Conservation (phyloP, 2,329 filamentous ascomycete species). For the Pyrenophora graminea region DNA sequence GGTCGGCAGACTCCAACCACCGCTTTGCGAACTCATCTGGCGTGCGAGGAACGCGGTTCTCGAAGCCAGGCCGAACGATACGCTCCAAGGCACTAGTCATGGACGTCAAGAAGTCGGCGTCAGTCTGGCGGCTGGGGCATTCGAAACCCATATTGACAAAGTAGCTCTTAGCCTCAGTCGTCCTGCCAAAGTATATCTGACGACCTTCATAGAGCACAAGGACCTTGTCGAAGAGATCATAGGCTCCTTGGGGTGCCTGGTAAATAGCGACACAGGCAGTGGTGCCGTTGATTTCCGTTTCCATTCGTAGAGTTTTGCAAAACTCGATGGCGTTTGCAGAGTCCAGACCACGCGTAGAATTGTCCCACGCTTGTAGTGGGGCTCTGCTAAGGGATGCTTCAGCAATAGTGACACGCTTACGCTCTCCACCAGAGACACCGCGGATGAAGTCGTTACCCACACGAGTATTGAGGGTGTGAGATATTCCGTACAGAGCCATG, state of each 20-base stretch:
- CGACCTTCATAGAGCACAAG: slow-evolving; percentile 69
- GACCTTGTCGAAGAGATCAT: slow-evolving; percentile 72
- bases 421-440: slow-evolving; percentile 75
- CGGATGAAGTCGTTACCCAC: slow-evolving; percentile 77
- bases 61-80: slow-evolving; percentile 50
- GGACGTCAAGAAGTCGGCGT: slow-evolving; percentile 77
- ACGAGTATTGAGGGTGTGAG: slow-evolving; percentile 71
- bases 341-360: slow-evolving; percentile 74
- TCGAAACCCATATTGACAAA: slow-evolving; percentile 74
- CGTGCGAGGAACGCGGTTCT: slow-evolving; percentile 53
- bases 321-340: slow-evolving; percentile 77
- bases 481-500: slow-evolving; percentile 70
- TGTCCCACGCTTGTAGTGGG: slow-evolving; percentile 75
- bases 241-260: slow-evolving; percentile 70
- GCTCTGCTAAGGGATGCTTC: slow-evolving; percentile 72
- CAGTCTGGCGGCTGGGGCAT: slow-evolving; percentile 72
- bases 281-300: slow-evolving; percentile 68
- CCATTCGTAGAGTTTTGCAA: slow-evolving; percentile 69
- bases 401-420: slow-evolving; percentile 81
- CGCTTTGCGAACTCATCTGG: slow-evolving; percentile 55
- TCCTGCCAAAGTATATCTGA: slow-evolving; percentile 72
- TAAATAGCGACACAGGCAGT: slow-evolving; percentile 75
- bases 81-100: slow-evolving; percentile 62
- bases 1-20: slow-evolving; percentile 61
- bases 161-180: slow-evolving; percentile 67